These are phyloP conservation scores for Nemania abortiva DNA, from an alignment of 2,329 filamentous ascomycete species.

Conservation along the genomic window DNA sequence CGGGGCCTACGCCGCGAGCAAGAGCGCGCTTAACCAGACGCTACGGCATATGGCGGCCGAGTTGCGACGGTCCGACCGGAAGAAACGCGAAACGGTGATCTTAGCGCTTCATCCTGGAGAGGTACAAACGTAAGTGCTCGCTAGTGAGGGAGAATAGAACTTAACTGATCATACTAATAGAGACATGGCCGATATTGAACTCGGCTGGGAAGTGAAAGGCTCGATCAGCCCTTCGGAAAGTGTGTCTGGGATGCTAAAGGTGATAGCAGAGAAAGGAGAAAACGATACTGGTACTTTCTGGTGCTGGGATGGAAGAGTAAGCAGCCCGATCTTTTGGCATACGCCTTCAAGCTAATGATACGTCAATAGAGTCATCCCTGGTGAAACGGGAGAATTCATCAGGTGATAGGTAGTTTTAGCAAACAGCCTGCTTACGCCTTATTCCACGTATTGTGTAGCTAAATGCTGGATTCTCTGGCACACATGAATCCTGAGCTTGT, in stretches of 20 bases:
- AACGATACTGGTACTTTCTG: constrained; percentile 23
- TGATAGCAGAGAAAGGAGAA: constrained; percentile 27
- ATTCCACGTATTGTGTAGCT: no score
- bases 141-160: background rate
- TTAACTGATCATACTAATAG: constrained; percentile 2
- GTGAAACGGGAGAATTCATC: constrained; percentile 34
- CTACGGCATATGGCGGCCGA: constrained; percentile 29
- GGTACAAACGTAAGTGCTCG: constrained; percentile 25
- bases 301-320: constrained; percentile 34
- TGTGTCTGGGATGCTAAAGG: constrained; percentile 23
- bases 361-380: constrained; percentile 15
- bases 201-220: constrained; percentile 25
- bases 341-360: background rate
- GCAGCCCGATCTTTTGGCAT: background rate
- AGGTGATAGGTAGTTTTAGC: no score
- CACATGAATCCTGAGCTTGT: no score
- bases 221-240: constrained; percentile 23
- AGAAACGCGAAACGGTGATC: constrained; percentile 28
- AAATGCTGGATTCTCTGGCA: no score
- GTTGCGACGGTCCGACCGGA: constrained; percentile 21
- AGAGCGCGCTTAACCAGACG: constrained; percentile 29
- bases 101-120: constrained; percentile 30
- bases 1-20: constrained; percentile 30
- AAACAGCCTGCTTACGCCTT: no score
- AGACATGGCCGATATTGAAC: constrained; percentile 26